Evolutionary conservation across 768 basidiomycete genomes (phyloP).

Genomic region (Pleurotus pulmonarius): DNA sequence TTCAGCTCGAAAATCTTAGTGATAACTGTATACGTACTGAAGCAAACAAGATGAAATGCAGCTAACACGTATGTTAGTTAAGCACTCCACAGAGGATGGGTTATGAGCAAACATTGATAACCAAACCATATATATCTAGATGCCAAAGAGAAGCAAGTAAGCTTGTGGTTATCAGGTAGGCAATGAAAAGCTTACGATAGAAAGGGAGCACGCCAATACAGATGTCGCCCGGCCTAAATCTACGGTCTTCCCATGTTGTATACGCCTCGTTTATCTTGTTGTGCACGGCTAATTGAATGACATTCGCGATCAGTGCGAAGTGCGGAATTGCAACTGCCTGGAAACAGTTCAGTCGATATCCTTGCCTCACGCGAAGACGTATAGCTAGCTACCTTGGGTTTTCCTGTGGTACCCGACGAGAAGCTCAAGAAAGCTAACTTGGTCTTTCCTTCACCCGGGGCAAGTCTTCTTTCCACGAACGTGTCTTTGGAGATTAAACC

Average conservation of each 20-base stretch:
- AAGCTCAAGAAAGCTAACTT: conserved; percentile 72
- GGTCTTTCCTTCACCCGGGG: conserved; percentile 58
- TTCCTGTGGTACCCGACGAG: conserved; percentile 73
- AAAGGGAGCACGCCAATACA: conserved; percentile 57
- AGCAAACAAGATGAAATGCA: conserved; percentile 54
- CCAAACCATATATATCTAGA: conserved; percentile 65
- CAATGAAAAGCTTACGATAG: conserved; percentile 44
- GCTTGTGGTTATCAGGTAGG: too few relatives aligned
- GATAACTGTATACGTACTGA: conserved; percentile 35
- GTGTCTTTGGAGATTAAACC: conserved; percentile 35
- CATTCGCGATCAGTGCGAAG: conserved; percentile 54
- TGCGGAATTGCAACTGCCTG: conserved; percentile 63
- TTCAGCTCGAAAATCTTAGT: neutral
- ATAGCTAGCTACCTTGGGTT: conserved; percentile 49
- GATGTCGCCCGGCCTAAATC: conserved; percentile 59
- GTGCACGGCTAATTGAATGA: conserved; percentile 57
- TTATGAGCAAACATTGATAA: conserved; percentile 40
- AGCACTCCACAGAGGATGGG: too few relatives aligned
- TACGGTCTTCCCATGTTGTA: conserved; percentile 39
- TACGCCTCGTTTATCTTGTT: conserved; percentile 44
- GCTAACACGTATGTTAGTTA: conserved; percentile 23
- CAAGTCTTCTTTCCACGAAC: conserved; percentile 49
- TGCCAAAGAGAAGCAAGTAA: neutral
- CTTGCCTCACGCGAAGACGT: neutral
- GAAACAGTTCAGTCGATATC: neutral